Base-by-base conservation (phyloP, 192 early-diverging fungal species). In the Spizellomyces punctatus region DNA sequence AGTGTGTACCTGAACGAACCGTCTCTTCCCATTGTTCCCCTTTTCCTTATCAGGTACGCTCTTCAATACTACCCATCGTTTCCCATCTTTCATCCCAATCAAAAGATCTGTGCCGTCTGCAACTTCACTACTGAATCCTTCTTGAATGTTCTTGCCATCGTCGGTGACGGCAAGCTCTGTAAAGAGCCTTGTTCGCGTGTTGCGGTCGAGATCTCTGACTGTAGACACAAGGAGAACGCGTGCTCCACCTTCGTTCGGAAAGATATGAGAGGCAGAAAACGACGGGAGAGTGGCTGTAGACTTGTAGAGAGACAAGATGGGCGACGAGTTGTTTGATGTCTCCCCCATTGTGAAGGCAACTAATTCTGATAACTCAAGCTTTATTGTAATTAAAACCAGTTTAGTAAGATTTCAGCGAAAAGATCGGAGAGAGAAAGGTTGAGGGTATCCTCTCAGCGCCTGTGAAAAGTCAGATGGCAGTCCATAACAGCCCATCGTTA, bases 141-240 rank as follows among this genome's bases (percentile, higher is more conserved):
- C 43, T 16, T 16, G 8, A 22, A 66, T 56, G 57, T 17, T 16
- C 44, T 60, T 59, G 16, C 57, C 64, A 17, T 22, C 72, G 4
- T 58, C 64, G 5, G 63, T 46, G 44, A 46, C 58, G 2, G 55
- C 19, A 6, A 73, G 14, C 42, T 65, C 55, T 7, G 64, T 66
- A 36, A 50, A 47, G 10, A 66, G 19, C 45, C 49, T 21, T 14
- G 59, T 44, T n/a, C 57, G 27, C 44, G 14, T 46, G 64, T 73
- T 73, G 56, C 50, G 72, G 50, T 41, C 14, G 46, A 66, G 44
- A 45, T 73, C 72, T 10, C 72, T 49, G 36, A 73, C 64, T 17
- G 55, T 55, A 0, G 57, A 43, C 42, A 56, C 21, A 19, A 66
- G 17, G 41, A 47, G 16, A 52, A 66, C 44, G 6, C 64, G 27